Base-by-base conservation (phyloP, 2,329 filamentous ascomycete species). In the Epichloe amarillans region DNA sequence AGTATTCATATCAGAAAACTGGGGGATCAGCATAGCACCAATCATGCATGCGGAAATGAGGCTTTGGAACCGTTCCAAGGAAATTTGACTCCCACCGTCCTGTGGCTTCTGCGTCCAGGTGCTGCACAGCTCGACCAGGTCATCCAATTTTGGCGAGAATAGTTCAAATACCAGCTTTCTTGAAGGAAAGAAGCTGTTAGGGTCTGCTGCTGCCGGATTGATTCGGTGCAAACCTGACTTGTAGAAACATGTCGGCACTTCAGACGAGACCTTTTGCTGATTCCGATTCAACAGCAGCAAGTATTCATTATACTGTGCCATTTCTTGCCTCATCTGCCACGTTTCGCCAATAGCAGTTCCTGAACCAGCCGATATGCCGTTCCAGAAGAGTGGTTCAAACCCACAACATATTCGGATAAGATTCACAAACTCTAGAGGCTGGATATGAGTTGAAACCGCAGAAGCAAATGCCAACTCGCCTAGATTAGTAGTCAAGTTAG, bases 381-480 rank as follows among this genome's bases (percentile, higher is more conserved):
- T 54, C 45, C 66, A 58, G 4, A 59, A 50, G 17, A 74, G 53
- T 5, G 61, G 57, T 4, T 65, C 58, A 35, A 65, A 58, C 10
- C 86, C 86, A 38, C 84, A 81, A 58, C 86, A 88, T 15, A 77
- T 74, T 53, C 80, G 71, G n/a, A 95, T 63, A 4, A 95, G 67
- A 55, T 80, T 80, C 38, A 86, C 67, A 21, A 95, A 65, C 55
- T 89, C 80, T 35, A 75, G 61, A 4, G 86, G 80, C 15, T 77
- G 75, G 39, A 82, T 76, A 63, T 86, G 84, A 11, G 72, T 66
- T 2, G 82, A 78, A 57, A 83, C 75, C 17, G 79, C 76, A 5
- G 79, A 75, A n/a, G 81, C 78, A 64, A 85, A 87, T 4, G 73
- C 69, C 50, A 77, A 71, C 60, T 95, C 88, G 39, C 74, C 82